phyloP scores from a whole-genome alignment of 345 rosid species.

The Eucalyptus sp. region DNA sequence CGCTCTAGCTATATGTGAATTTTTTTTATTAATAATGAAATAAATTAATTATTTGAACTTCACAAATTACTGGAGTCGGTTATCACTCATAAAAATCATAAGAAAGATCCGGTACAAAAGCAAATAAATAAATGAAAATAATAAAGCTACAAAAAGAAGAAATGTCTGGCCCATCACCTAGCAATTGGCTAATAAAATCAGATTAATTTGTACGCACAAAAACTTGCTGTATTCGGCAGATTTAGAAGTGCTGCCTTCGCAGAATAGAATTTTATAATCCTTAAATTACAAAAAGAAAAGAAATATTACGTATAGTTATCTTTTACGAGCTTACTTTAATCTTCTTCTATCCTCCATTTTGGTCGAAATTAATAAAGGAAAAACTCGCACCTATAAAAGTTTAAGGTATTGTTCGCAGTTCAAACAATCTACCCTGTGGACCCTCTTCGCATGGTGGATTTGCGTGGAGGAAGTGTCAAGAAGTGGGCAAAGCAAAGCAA shows the following conservation, averaged over 20 bases:
- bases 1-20: accelerated
- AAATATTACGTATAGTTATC: background rate
- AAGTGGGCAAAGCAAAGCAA: background rate
- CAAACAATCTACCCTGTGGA: no score
- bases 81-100: background rate
- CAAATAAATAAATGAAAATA: background rate
- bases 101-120: background rate
- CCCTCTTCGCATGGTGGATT: background rate
- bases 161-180: background rate
- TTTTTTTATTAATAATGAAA: no score
- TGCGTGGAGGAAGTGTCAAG: background rate
- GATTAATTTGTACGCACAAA: background rate
- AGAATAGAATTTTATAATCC: background rate
- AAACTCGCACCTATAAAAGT: background rate
- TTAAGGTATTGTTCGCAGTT: no score
- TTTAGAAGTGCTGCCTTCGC: background rate
- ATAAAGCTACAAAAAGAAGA: background rate
- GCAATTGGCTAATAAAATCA: background rate
- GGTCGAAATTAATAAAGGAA: background rate
- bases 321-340: background rate
- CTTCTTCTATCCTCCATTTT: background rate
- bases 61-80: background rate
- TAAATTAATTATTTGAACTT: background rate
- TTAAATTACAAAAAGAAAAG: background rate
- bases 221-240: background rate